Evolutionary conservation across 73 alveolate genomes (phyloP), one percentile per base, ranked within the genome.

Genomic region (Paramecium tetraurelia): DNA sequence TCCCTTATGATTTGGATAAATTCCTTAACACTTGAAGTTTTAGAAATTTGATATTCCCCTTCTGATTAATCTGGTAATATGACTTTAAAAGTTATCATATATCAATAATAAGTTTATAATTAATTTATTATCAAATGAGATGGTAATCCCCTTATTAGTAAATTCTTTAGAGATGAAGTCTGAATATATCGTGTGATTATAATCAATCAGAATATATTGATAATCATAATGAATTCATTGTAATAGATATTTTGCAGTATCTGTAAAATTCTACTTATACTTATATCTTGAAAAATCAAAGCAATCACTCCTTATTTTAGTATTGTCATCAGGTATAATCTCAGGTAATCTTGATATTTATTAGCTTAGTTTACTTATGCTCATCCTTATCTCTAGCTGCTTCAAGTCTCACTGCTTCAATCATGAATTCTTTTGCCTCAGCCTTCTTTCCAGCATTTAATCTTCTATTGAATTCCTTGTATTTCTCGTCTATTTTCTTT

Each of bases 361-460:
- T 53, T 53, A 59, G 0, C 10, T 70, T 40, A 4, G 29, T 43
- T 16, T 59, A 86, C 86, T 41, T 59, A 31, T 70, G 87, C 85
- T 89, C 87, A 70, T 68, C 75, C 2, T 59, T 89, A 46, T 89
- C 94, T 63, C 85, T 89, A 16, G 94, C 94, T 7, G 97, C 98
- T 68, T 96, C 93, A 16, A 96, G 96, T 48, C 96, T 89, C 8
- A 96, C 71, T 20, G 98, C 99, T 44, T 93, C 84, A 22, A 93
- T 76, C 29, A 97, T 95, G 21, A 83, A 83, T 29, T 96, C 97
- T 85, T 94, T 93, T 18, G 97, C 93, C 40, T 93, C 97, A 53
- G 93, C 93, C 24, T 75, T 94, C 92, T 96, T 96, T 71, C 99
- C 99, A 36, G 94, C 95, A 94, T 94, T 95, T 77, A 93, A 92